Conservation (phyloP, 768 basidiomycete species). For the Pisolithus marmoratus region DNA sequence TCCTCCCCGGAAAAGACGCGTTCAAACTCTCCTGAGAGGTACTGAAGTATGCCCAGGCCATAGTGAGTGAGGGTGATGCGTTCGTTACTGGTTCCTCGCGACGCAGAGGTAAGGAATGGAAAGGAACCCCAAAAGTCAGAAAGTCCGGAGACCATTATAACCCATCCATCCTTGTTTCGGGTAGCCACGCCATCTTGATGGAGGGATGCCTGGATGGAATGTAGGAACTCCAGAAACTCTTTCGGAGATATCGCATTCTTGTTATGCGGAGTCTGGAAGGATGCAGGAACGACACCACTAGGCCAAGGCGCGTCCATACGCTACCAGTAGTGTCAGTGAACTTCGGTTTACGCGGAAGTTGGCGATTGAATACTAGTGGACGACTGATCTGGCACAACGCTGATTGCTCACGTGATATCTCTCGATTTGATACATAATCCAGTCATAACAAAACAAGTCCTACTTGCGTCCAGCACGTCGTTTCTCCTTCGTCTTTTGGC, state of each 20-base stretch:
- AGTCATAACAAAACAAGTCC: neutral
- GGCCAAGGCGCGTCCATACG: slow-evolving; percentile 23
- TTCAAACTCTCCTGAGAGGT: slow-evolving; percentile 44
- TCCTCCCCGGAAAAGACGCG: slow-evolving; percentile 43
- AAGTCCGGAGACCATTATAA: slow-evolving; percentile 44
- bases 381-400: too few species aligned
- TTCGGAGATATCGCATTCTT: slow-evolving; percentile 21
- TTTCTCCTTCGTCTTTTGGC: slow-evolving; percentile 74
- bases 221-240: slow-evolving; percentile 41
- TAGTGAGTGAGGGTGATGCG: slow-evolving; percentile 50
- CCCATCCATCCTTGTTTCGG: slow-evolving; percentile 41
- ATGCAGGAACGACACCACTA: slow-evolving; percentile 20
- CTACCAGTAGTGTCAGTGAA: slow-evolving; percentile 1
- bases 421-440: too few species aligned
- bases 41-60: slow-evolving; percentile 49
- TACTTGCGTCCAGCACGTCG: slow-evolving; percentile 72
- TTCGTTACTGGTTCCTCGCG: slow-evolving; percentile 53
- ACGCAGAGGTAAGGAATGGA: slow-evolving; percentile 43
- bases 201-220: slow-evolving; percentile 33
- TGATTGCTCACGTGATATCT: too few species aligned
- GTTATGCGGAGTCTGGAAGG: slow-evolving; percentile 27
- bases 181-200: slow-evolving; percentile 27
- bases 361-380: too few species aligned
- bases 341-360: too few species aligned
- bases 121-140: slow-evolving; percentile 51